Base-by-base conservation (phyloP, 2,329 filamentous ascomycete species). In the Hyphodiscus sp. region DNA sequence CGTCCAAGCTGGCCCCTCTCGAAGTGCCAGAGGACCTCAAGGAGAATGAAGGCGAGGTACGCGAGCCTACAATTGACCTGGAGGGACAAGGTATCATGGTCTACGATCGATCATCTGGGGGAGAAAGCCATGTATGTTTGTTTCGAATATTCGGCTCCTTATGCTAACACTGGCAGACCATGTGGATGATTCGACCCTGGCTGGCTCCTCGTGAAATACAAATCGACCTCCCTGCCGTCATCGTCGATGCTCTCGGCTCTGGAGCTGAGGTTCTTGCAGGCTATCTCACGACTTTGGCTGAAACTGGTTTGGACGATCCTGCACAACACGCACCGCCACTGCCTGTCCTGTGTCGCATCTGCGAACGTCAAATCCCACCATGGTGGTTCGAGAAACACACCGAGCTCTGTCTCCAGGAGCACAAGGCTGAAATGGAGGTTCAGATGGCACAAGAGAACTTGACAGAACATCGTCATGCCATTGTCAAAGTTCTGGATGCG, bases 351-450 rank as follows among this genome's bases (percentile, higher is more conserved):
- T 99, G 94, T 70, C 90, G 94, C 50, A 97, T 99, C 52, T 99
- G 94, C 70, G 94, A 99, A 69, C 89, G 94, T 51, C 90, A 96
- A 58, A 97, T 99, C 56, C 90, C 90, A 4, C 91, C 92, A 0
- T 99, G 94, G 94, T 99, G 94, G 95, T 99, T 99, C 63, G 94
- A 99, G 72, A 99, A 97, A 70, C 94, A 99, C 69, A 96, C 92
- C 1, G 95, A 99, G 65, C 75, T 97, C 19, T 99, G 94, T 67
- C 76, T 96, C 52, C 91, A 97, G 68, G 94, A 99, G 68, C 94
- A 99, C 67, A 86, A 88, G 49, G 92, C 94, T 0, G 94, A 99
- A 69, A 95, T 96, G 89, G 92, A 97, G 63, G 91, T 99, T 3
- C 92, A 99, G 68, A 86, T 97, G 77, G 84, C 91, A 6, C 94